Conservation (phyloP, 352 stramenopile species). For the Phytophthora kernoviae region DNA sequence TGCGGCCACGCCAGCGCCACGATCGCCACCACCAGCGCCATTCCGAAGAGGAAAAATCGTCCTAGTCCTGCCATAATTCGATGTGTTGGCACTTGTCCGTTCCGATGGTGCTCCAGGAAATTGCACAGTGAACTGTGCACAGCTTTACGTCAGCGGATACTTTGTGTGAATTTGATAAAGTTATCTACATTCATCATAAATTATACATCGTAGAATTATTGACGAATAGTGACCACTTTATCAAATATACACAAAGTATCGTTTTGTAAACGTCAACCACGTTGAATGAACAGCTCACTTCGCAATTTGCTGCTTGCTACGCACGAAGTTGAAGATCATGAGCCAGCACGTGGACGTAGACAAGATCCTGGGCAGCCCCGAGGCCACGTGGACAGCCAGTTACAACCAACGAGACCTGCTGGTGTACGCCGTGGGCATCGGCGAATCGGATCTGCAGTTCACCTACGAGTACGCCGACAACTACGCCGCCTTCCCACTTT, state of each 20-base stretch:
- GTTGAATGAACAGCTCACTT: conserved; percentile 14
- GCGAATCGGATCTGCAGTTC: conserved; percentile 86
- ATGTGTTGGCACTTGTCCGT: conserved; percentile 9
- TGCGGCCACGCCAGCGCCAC: conserved; percentile 71
- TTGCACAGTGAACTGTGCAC: conserved; percentile 7
- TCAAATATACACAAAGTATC: too few species aligned
- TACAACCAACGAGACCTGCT: conserved; percentile 93
- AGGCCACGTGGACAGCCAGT: conserved; percentile 54
- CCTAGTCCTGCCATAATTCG: conserved; percentile 35
- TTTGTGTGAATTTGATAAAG: not conserved
- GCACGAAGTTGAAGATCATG: conserved; percentile 37
- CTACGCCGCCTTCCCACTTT: conserved; percentile 90
- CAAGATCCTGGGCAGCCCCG: conserved; percentile 61
- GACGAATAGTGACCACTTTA: too few species aligned
- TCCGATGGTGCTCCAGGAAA: conserved; percentile 24
- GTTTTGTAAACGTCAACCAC: conserved; percentile 11
- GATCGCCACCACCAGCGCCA: conserved; percentile 59
- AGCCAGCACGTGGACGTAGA: conserved; percentile 52
- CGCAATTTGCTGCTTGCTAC: conserved; percentile 11
- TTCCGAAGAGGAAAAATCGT: conserved; percentile 47
- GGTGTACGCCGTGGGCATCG: conserved; percentile 89
- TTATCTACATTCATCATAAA: not conserved
- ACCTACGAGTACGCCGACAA: conserved; percentile 88
- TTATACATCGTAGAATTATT: too few species aligned
- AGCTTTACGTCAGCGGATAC: conserved; percentile 1